Conservation (phyloP, 2,329 filamentous ascomycete genomes). For the Akanthomyces dipterigenus region DNA sequence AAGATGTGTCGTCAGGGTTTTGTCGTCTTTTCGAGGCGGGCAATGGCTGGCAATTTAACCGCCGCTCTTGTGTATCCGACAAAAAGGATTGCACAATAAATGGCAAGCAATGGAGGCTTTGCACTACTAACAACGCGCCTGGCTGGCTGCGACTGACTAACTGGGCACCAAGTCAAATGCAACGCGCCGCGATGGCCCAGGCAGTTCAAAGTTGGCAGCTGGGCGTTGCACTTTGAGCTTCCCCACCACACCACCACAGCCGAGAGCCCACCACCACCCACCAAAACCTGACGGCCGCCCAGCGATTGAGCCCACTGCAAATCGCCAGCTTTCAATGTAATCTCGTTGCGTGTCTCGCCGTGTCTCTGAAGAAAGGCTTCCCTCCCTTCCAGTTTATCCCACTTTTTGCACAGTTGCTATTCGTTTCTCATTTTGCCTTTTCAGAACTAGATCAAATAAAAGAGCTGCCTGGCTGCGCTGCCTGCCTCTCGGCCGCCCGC, state of each 20-base stretch:
- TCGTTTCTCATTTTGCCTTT: too few species aligned
- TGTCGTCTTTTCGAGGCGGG: too few species aligned
- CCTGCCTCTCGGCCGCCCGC: not conserved
- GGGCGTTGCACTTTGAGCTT: not conserved
- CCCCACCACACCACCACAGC: not conserved
- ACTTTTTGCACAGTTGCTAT: not conserved
- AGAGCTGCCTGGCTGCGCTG: too few species aligned
- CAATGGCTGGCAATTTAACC: not conserved
- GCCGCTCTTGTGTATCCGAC: not conserved
- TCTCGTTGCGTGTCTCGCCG: not conserved
- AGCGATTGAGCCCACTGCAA: not conserved
- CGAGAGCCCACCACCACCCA: too few species aligned
- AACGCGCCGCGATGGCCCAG: not conserved
- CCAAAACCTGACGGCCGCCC: too few species aligned
- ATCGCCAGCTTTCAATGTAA: not conserved
- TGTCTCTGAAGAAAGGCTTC: not conserved
- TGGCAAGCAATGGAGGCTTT: too few species aligned
- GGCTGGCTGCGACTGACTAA: too few species aligned
- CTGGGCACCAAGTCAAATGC: not conserved
- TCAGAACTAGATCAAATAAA: too few species aligned
- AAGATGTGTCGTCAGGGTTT: too few species aligned
- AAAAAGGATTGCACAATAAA: not conserved
- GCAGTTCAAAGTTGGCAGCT: not conserved
- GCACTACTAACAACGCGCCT: not conserved
- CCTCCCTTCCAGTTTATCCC: not conserved